phyloP scores from a whole-genome alignment of 2,329 filamentous ascomycete genomes.

The Xylariales sp. region DNA sequence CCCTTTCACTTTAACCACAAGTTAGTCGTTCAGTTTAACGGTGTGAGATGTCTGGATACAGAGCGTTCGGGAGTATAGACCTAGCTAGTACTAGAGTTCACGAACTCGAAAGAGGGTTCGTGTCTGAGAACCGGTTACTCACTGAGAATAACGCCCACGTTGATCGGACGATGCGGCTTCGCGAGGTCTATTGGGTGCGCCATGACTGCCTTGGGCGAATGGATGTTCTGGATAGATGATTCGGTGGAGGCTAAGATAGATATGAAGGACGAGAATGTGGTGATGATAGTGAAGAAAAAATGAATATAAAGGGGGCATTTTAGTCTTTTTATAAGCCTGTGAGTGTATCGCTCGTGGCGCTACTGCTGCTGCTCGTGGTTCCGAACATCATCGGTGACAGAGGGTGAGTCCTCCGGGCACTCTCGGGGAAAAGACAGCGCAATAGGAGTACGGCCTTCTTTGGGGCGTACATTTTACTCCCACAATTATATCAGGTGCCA shows the following conservation, averaged over 20 bases:
- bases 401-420: conserved; percentile 2
- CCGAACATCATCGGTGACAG: conserved; percentile 14
- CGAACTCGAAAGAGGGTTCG: too few species aligned
- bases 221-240: background rate
- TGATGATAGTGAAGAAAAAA: background rate
- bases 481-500: too few species aligned
- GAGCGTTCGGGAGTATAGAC: too few species aligned
- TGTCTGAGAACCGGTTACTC: background rate
- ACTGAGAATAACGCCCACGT: conserved; percentile 22
- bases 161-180: conserved; percentile 14
- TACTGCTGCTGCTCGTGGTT: background rate
- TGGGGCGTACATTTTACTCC: too few species aligned
- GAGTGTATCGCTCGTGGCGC: too few species aligned
- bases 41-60: too few species aligned
- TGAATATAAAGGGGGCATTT: background rate
- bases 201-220: conserved; percentile 5
- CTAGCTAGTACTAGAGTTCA: too few species aligned
- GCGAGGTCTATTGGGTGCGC: conserved; percentile 7
- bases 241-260: too few species aligned
- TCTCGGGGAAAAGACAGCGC: conserved; percentile 11
- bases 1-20: conserved; percentile 2
- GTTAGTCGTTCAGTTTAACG: too few species aligned
- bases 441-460: too few species aligned
- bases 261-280: background rate
- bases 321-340: background rate